Percentiles rank a stretch among this genome's conserved stretches.
Conservation (phyloP, 257 asterid species). For the Cinchona pubescens region DNA sequence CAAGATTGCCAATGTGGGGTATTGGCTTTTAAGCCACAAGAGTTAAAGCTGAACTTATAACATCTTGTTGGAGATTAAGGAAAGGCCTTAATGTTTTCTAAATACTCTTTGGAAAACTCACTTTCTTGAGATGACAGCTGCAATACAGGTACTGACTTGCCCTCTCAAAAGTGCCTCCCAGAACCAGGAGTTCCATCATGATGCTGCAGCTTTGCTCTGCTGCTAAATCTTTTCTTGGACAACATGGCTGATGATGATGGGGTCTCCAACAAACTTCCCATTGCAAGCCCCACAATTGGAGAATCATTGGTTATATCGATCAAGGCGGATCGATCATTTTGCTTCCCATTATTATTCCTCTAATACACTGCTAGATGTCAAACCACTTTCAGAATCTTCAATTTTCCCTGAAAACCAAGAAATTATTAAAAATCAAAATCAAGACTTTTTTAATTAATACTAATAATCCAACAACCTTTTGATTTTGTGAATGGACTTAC, state of each 20-base stretch:
- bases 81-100: constrained; percentile 45
- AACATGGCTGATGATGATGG: constrained; percentile 84
- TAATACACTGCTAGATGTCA: no score
- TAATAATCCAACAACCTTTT: neutral
- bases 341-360: constrained; percentile 31
- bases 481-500: constrained; percentile 17
- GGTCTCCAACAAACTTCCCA: constrained; percentile 56
- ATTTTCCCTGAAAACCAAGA: constrained; percentile 42
- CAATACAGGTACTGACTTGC: constrained; percentile 79
- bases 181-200: constrained; percentile 65
- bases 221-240: constrained; percentile 53
- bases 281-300: constrained; percentile 91
- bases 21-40: constrained; percentile 71
- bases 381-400: constrained; percentile 47
- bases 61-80: constrained; percentile 46
- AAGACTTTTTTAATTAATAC: neutral
- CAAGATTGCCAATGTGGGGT: constrained; percentile 66
- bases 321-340: constrained; percentile 66
- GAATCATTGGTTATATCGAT: constrained; percentile 90
- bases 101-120: constrained; percentile 42
- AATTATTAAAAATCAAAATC: constrained; percentile 2
- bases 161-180: constrained; percentile 93
- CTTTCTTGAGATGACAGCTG: no score
- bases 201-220: constrained; percentile 17
- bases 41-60: constrained; percentile 49